Evolutionary conservation across 805 yeast genomes (phyloP).

Genomic region (Sugiyamaella qingdaonensis): DNA sequence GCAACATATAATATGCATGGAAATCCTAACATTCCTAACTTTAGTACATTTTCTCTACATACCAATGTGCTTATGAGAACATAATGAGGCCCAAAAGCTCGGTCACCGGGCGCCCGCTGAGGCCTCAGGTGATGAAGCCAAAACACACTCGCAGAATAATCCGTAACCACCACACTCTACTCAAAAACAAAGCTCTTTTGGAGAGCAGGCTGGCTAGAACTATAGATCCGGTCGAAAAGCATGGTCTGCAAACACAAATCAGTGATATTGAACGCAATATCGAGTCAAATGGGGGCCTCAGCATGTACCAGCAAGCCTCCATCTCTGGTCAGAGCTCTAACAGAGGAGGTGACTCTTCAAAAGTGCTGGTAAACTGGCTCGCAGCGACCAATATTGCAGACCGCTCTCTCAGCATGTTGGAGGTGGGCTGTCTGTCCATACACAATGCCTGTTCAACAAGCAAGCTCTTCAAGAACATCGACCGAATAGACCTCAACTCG

Average conservation of each 20-base stretch:
- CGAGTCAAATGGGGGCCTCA: slow-evolving; percentile 65
- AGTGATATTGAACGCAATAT: slow-evolving; percentile 62
- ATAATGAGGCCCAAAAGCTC: slow-evolving; percentile 23
- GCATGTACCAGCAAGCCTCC: slow-evolving; percentile 80
- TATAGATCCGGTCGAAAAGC: slow-evolving; percentile 23
- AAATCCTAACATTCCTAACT: too few species aligned
- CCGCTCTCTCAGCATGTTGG: slow-evolving; percentile 47
- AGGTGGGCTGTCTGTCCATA: slow-evolving; percentile 77
- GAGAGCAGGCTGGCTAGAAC: slow-evolving; percentile 10
- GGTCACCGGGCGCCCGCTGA: slow-evolving; percentile 32
- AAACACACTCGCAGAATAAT: slow-evolving; percentile 60
- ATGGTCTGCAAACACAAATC: slow-evolving; percentile 32
- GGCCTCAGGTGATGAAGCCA: slow-evolving; percentile 26
- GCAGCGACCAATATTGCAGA: background rate
- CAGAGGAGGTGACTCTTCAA: slow-evolving; percentile 92
- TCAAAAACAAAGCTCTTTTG: slow-evolving; percentile 45
- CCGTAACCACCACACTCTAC: slow-evolving; percentile 67
- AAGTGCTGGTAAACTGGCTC: slow-evolving; percentile 71
- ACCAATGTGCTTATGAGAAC: too few species aligned
- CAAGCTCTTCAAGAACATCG: slow-evolving; percentile 47
- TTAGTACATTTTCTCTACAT: too few species aligned
- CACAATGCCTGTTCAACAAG: slow-evolving; percentile 62
- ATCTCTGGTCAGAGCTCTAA: slow-evolving; percentile 70
- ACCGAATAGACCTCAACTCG: slow-evolving; percentile 74
- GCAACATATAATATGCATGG: too few species aligned